Conservation (phyloP, 2,329 filamentous ascomycete genomes). For the Rhinocladiella similis region DNA sequence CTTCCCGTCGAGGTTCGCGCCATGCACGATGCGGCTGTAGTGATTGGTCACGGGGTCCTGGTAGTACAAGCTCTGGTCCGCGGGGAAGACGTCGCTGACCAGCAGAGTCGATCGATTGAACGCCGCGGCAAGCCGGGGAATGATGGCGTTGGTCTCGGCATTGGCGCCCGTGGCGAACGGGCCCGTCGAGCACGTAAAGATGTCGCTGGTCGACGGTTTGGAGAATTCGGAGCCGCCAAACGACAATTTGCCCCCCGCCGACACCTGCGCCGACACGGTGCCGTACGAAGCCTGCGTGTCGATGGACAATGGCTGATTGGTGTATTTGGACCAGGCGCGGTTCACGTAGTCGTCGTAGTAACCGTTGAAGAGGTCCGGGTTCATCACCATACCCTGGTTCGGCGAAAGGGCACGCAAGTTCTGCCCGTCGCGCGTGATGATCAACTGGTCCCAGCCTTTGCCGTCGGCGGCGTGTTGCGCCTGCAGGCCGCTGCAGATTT, state of each 20-base stretch:
- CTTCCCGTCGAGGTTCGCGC: slow-evolving; percentile 56
- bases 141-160: slow-evolving; percentile 60
- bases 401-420: slow-evolving; percentile 45
- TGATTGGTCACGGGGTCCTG: slow-evolving; percentile 60
- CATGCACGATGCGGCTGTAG: slow-evolving; percentile 66
- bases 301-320: slow-evolving; percentile 51
- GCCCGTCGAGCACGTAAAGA: slow-evolving; percentile 66
- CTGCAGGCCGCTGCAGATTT: slow-evolving; percentile 55
- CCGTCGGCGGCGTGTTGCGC: slow-evolving; percentile 59
- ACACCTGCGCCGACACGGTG: slow-evolving; percentile 53
- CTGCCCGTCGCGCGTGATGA: slow-evolving; percentile 46
- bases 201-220: slow-evolving; percentile 61
- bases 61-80: slow-evolving; percentile 59
- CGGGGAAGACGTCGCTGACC: slow-evolving; percentile 43
- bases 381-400: slow-evolving; percentile 42
- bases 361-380: slow-evolving; percentile 48
- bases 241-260: slow-evolving; percentile 39
- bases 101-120: slow-evolving; percentile 73
- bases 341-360: slow-evolving; percentile 57
- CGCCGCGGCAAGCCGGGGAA: slow-evolving; percentile 72
- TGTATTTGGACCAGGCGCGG: slow-evolving; percentile 52
- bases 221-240: slow-evolving; percentile 52
- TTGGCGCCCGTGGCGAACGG: slow-evolving; percentile 53
- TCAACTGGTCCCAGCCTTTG: slow-evolving; percentile 62
- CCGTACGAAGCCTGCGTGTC: slow-evolving; percentile 66